Conservation (phyloP, 2,329 filamentous ascomycete species). For the Nakataea oryzae region DNA sequence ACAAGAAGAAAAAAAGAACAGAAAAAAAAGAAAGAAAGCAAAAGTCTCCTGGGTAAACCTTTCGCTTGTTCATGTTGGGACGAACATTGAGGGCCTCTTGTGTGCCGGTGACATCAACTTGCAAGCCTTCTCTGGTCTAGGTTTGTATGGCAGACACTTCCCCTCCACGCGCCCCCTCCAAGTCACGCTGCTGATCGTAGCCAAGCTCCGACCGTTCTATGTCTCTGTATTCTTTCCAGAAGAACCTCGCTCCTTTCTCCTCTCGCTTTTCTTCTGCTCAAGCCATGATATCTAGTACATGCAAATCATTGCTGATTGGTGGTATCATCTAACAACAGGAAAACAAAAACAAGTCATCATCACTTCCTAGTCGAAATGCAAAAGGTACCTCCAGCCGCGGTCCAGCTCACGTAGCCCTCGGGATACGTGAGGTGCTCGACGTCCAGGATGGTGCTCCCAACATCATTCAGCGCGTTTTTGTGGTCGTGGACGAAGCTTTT, state of each 20-base stretch:
- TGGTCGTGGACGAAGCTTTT: slow-evolving; percentile 82
- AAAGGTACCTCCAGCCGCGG: slow-evolving; percentile 70
- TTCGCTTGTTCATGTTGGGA: too few species aligned
- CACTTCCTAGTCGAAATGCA: slow-evolving; percentile 77
- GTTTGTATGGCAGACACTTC: not conserved
- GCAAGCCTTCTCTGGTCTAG: not conserved
- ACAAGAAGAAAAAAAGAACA: too few species aligned
- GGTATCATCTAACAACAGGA: slow-evolving; percentile 2
- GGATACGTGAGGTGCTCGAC: slow-evolving; percentile 55
- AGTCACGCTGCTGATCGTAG: not conserved
- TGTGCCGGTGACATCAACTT: not conserved
- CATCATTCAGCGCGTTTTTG: slow-evolving; percentile 67
- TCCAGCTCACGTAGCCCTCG: slow-evolving; percentile 84
- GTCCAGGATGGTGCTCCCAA: slow-evolving; percentile 70
- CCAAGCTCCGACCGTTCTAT: not conserved
- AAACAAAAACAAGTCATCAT: slow-evolving; percentile 1
- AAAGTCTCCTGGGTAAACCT: too few species aligned
- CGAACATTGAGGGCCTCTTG: not conserved
- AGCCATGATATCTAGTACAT: not conserved
- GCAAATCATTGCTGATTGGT: not conserved
- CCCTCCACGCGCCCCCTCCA: not conserved
- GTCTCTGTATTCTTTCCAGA: not conserved
- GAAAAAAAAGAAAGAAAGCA: too few species aligned
- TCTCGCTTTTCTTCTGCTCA: not conserved
- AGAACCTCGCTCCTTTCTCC: too few species aligned